Conservation (phyloP, 2,329 filamentous ascomycete species). For the Thielaviopsis musarum region DNA sequence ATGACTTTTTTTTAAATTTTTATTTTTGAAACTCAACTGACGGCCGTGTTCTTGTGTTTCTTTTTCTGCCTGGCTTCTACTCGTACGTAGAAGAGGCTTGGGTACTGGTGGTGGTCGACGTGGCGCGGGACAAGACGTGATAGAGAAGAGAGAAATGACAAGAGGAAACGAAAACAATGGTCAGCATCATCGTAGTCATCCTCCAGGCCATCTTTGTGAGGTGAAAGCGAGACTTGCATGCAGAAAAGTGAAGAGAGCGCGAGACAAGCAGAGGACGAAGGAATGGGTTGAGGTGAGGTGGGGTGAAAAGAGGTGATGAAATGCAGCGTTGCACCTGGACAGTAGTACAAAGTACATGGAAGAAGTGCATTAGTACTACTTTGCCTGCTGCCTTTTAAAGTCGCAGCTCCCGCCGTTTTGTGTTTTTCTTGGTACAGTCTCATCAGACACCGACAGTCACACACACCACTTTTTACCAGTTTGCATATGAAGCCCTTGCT, state of each 20-base stretch:
- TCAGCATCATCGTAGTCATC: not conserved
- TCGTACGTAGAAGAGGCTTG: not conserved
- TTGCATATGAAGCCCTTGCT: not conserved
- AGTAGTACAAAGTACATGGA: conserved; percentile 4
- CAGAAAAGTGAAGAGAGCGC: not conserved
- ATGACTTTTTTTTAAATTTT: not conserved
- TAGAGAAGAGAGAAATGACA: not conserved
- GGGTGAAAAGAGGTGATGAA: not conserved
- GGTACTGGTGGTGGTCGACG: not conserved
- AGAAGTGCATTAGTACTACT: not conserved
- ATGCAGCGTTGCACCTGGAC: not conserved
- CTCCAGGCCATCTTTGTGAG: not conserved
- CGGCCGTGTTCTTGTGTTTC: not conserved
- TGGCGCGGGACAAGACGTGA: not conserved
- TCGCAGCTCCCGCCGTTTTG: not conserved
- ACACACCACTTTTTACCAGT: not conserved
- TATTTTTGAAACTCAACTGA: too few species aligned
- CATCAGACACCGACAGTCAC: not conserved
- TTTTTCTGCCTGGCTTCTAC: not conserved
- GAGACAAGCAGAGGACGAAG: not conserved
- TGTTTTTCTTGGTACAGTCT: not conserved
- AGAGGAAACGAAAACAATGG: not conserved
- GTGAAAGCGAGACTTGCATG: not conserved
- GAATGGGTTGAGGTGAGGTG: not conserved
- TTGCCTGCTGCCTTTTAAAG: not conserved